Conservation (phyloP, 768 basidiomycete species). For the Phylloporus sp. region DNA sequence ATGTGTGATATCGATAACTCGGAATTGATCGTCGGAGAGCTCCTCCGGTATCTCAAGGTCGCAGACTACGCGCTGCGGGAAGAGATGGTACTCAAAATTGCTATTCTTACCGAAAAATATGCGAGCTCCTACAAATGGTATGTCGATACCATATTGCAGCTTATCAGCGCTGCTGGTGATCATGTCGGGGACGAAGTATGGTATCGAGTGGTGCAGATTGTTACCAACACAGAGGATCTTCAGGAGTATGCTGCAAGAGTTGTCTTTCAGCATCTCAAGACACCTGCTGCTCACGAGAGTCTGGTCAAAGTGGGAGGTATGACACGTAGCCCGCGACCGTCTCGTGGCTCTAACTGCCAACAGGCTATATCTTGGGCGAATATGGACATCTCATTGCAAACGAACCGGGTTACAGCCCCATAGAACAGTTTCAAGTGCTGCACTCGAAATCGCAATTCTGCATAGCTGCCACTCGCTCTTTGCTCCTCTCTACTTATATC, state of each 20-base stretch:
- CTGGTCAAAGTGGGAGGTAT: conserved; percentile 93
- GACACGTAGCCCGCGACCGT: conserved; percentile 14
- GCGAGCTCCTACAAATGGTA: conserved; percentile 98
- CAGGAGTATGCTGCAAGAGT: conserved; percentile 95
- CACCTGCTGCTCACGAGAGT: conserved; percentile 85
- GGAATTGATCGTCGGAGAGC: conserved; percentile 91
- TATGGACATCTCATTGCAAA: conserved; percentile 98
- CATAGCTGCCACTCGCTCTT: conserved; percentile 82
- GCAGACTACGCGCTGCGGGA: conserved; percentile 96
- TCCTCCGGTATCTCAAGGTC: conserved; percentile 88
- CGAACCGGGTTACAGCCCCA: conserved; percentile 86
- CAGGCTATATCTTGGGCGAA: conserved; percentile 95
- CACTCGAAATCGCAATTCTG: conserved; percentile 96
- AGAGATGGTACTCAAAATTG: conserved; percentile 99
- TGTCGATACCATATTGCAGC: conserved; percentile 93
- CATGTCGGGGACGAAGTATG: conserved; percentile 99
- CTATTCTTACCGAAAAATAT: conserved; percentile 98
- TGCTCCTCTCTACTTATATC: conserved; percentile 94
- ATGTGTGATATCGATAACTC: conserved; percentile 99
- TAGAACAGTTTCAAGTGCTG: conserved; percentile 88
- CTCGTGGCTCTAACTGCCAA: conserved; percentile 10
- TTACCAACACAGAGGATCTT: conserved; percentile 96
- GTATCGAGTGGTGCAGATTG: conserved; percentile 98
- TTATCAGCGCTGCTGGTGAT: conserved; percentile 95
- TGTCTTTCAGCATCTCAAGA: conserved; percentile 82